phyloP scores from a whole-genome alignment of 192 early-diverging fungal species.

The Coemansia sp. region DNA sequence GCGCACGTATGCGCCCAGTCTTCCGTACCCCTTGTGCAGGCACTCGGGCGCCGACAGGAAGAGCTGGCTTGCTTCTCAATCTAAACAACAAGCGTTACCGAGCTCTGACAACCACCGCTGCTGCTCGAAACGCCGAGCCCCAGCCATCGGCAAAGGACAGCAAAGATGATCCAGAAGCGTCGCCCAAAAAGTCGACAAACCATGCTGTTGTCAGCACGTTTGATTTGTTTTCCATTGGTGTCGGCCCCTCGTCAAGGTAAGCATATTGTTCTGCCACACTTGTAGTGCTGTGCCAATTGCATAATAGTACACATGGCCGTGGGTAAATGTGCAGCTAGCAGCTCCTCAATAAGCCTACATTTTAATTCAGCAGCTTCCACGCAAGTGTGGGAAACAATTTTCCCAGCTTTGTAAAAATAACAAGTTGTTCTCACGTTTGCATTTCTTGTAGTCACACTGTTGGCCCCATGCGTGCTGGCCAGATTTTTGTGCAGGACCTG shows the following conservation, averaged over 20 bases:
- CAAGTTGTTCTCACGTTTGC: background rate
- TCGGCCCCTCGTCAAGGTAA: slow-evolving; percentile 84
- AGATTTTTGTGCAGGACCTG: slow-evolving; percentile 88
- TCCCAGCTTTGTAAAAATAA: background rate
- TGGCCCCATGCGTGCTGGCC: slow-evolving; percentile 96
- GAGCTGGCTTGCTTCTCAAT: background rate
- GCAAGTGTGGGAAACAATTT: slow-evolving; percentile 4
- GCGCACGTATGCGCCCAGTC: slow-evolving; percentile 6
- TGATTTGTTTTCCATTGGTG: slow-evolving; percentile 93
- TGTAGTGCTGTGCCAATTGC: background rate
- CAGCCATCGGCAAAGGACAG: slow-evolving; percentile 19
- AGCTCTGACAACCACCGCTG: slow-evolving; percentile 27
- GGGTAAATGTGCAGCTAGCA: background rate
- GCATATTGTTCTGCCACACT: background rate
- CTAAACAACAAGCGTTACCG: background rate
- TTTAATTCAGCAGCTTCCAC: too few species aligned
- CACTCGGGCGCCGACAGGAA: background rate
- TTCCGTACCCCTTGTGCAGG: background rate
- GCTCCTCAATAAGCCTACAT: too few species aligned
- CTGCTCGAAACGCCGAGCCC: slow-evolving; percentile 32
- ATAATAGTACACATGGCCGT: background rate
- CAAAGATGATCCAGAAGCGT: slow-evolving; percentile 12
- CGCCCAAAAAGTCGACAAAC: slow-evolving; percentile 45
- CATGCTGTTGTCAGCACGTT: slow-evolving; percentile 93
- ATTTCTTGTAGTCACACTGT: slow-evolving; percentile 69